Evolutionary conservation across 2,329 filamentous ascomycete genomes (phyloP), one percentile per base, ranked within the genome.

Genomic region (Alternaria arborescens): DNA sequence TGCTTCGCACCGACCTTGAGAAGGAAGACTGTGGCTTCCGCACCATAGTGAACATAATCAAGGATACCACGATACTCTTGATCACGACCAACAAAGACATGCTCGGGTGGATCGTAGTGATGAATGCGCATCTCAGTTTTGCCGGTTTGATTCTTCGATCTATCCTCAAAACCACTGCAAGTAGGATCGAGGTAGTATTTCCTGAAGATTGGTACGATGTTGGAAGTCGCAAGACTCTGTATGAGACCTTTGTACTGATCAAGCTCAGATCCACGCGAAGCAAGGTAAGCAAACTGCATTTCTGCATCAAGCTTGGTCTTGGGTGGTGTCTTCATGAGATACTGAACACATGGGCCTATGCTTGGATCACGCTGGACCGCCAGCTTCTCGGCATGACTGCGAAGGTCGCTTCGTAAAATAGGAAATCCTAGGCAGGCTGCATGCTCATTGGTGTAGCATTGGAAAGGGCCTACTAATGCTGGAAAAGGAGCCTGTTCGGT

Each of bases 1-100:
- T 88, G 89, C 78, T 97, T 97, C 3, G 93, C 94, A 10, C 95
- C 95, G 66, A 94, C 92, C 64, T 92, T 91, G 69, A 93, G 87
- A 18, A 99, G 81, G 72, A 99, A 99, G 0, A 91, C 84, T 71
- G 98, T 98, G 2, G 92, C 94, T 74, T 94, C 89, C 34, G 85
- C 82, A 0, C 94, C 93, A 80, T 97, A 99, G 75, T 98, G 92
- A 14, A 98, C 94, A 78, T 97, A 99, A 75, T 98, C 93, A 68
- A 99, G 97, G 32, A 99, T 96, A 32, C 97, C 91, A 11, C 88
- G 91, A 71, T 96, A 99, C 67, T 89, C 85, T 56, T 87, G 82
- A 53, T 85, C 83, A 34, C 86, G 83, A 8, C 95, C 95, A 2
- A 99, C 84, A 76, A 97, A 99, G 64, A 91, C 93, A 41, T 88